Conservation (phyloP, 495 filamentous ascomycete species). For the Trichoderma virens region DNA sequence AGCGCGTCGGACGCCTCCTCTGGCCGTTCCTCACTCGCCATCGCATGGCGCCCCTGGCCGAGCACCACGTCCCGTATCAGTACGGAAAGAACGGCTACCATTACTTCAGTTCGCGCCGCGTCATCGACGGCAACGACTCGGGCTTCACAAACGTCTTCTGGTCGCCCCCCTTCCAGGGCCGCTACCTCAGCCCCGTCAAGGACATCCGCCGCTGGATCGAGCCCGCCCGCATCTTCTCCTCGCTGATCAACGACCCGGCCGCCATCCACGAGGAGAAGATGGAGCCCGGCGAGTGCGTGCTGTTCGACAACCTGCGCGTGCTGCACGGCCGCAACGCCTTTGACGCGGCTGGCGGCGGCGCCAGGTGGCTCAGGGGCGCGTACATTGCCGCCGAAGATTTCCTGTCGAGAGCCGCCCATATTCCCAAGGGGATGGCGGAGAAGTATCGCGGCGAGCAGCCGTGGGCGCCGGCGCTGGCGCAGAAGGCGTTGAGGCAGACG, state of each 20-base stretch:
- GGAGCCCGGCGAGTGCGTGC: constrained; percentile 68
- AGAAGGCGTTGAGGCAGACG: background rate
- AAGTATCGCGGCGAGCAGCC: background rate
- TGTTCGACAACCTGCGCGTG: constrained; percentile 77
- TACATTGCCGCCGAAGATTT: constrained; percentile 72
- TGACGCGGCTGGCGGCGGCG: constrained; percentile 43
- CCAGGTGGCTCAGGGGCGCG: constrained; percentile 75
- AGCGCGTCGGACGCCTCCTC: constrained; percentile 49
- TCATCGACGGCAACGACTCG: constrained; percentile 35
- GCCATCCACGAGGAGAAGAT: constrained; percentile 63
- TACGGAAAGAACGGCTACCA: constrained; percentile 61
- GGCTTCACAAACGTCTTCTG: constrained; percentile 49
- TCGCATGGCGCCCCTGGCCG: constrained; percentile 32
- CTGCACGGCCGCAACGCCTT: constrained; percentile 73
- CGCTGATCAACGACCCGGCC: constrained; percentile 34
- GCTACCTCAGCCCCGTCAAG: constrained; percentile 2
- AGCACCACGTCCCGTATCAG: constrained; percentile 48
- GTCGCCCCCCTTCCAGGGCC: constrained; percentile 43
- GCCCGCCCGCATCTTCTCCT: constrained; percentile 39
- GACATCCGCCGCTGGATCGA: constrained; percentile 24
- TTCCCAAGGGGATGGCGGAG: constrained; percentile 5
- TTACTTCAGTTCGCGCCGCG: constrained; percentile 46
- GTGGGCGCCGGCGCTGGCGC: background rate
- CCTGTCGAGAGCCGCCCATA: constrained; percentile 26
- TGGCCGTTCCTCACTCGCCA: constrained; percentile 24